Percentiles rank a stretch among this genome's conserved stretches.
phyloP scores from a whole-genome alignment of 441 rosid genomes.

The Cnidoscolus chayamansa region DNA sequence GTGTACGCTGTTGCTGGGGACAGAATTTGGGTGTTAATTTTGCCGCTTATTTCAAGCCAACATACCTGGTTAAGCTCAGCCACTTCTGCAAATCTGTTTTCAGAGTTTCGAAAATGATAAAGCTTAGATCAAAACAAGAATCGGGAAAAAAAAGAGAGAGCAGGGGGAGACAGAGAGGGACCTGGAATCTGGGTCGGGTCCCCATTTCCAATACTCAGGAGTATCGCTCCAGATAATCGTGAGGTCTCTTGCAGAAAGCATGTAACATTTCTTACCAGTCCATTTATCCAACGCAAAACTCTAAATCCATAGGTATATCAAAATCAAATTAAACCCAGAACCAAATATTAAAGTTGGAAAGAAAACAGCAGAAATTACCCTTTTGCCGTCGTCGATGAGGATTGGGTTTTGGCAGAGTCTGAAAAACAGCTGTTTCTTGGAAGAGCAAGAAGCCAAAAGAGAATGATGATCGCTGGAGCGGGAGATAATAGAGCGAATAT shows the following conservation, averaged over 20 bases:
- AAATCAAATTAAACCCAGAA: too few relatives aligned
- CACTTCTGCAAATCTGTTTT: constrained; percentile 46
- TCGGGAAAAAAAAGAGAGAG: too few relatives aligned
- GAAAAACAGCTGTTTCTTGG: constrained; percentile 25
- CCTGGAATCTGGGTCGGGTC: constrained; percentile 36
- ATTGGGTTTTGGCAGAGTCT: constrained; percentile 44
- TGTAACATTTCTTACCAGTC: constrained; percentile 46
- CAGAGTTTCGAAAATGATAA: not conserved
- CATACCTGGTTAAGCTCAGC: constrained; percentile 45
- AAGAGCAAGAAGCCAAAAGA: constrained; percentile 1
- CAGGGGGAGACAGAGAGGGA: constrained; percentile 1
- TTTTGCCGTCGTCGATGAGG: constrained; percentile 48
- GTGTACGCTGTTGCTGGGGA: constrained; percentile 36
- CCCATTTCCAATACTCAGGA: constrained; percentile 56
- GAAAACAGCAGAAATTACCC: too few relatives aligned
- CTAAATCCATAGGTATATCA: constrained; percentile 12
- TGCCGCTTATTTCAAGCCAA: constrained; percentile 52
- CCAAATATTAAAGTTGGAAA: too few relatives aligned
- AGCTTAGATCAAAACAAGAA: not conserved
- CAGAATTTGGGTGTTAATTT: constrained; percentile 33
- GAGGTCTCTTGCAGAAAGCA: constrained; percentile 58
- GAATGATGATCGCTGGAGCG: constrained; percentile 23
- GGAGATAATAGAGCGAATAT: constrained; percentile 27
- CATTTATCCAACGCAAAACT: constrained; percentile 58
- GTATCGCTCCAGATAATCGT: constrained; percentile 45